phyloP scores from a whole-genome alignment of 2,329 filamentous ascomycete species.

The Blastomyces percursus region DNA sequence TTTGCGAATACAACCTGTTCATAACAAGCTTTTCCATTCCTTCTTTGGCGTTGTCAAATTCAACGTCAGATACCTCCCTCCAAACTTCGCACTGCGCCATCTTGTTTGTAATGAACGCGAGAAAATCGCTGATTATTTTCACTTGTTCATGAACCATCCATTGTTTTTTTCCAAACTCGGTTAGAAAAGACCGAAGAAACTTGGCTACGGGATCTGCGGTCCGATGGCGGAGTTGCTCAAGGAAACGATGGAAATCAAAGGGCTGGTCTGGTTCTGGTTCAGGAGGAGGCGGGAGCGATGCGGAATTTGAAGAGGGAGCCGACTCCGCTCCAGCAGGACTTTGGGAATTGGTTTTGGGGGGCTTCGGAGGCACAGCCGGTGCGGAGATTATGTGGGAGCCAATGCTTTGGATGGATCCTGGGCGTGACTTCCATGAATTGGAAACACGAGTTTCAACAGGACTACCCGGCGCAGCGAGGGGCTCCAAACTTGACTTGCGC shows the following conservation, averaged over 20 bases:
- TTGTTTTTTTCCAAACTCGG: slow-evolving; percentile 91
- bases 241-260: slow-evolving; percentile 94
- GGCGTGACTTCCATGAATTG: slow-evolving; percentile 10
- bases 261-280: slow-evolving; percentile 75
- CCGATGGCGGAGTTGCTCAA: slow-evolving; percentile 89
- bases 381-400: slow-evolving; percentile 13
- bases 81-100: slow-evolving; percentile 97
- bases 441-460: slow-evolving; percentile 17
- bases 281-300: slow-evolving; percentile 53
- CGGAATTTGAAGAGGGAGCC: slow-evolving; percentile 26
- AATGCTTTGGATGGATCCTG: slow-evolving; percentile 8
- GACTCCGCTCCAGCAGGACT: slow-evolving; percentile 20
- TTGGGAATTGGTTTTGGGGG: slow-evolving; percentile 13
- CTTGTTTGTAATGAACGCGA: slow-evolving; percentile 94
- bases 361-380: slow-evolving; percentile 19
- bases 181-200: slow-evolving; percentile 86
- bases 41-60: slow-evolving; percentile 96
- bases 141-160: slow-evolving; percentile 99
- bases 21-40: slow-evolving; percentile 99
- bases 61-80: slow-evolving; percentile 87
- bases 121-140: slow-evolving; percentile 94
- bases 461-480: slow-evolving; percentile 40
- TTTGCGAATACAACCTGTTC: slow-evolving; percentile 92
- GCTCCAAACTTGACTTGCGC: slow-evolving; percentile 76
- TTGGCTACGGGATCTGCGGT: slow-evolving; percentile 97